Base-by-base conservation (phyloP, 495 filamentous ascomycete genomes). In the Coniosporium apollinis region DNA sequence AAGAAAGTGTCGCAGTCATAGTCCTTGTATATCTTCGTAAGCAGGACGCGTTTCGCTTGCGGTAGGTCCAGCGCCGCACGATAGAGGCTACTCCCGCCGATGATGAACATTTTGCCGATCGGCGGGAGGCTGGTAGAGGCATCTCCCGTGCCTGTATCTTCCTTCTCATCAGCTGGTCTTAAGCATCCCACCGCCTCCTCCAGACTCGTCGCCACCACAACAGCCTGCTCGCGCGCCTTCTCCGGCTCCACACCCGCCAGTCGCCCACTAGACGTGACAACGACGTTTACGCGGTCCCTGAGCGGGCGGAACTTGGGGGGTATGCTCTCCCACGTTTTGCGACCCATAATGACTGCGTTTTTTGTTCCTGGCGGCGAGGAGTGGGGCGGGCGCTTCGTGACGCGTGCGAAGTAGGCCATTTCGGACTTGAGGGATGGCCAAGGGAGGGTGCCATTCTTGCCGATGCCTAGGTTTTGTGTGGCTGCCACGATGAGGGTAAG, bases 261-360 rank as follows among this genome's bases (percentile, higher is more conserved):
- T 43, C 78, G 62, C n/a, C n/a, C n/a, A n/a, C n/a, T n/a, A n/a
- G n/a, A n/a, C 22, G 72, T 76, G 33, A 97, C 52, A 30, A 97
- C 73, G 7, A 94, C 67, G 45, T 83, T 96, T 4, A 79, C 54
- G 18, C 89, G 55, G 17, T 69, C 81, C 30, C 67, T 74, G 9
- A 97, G 60, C 20, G 89, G 89, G n/a, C 84, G 67, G 46, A 85
- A 79, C 9, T 58, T 60, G 0, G 56, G 47, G 2, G 87, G 87
- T 3, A 97, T 83, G 29, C 71, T 79, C 19, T 87, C 79, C 74
- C 84, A 97, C 0, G 89, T 94, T 57, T 89, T 94, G 43, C 89
- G 80, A 32, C 89, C 89, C 87, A 97, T 97, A 48, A 97, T 76
- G 17, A 97, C 76, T 0, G 79, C 80, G 50, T 96, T 97, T 13